Evolutionary conservation across 192 early-diverging fungal species (phyloP).

Genomic region (Physocladia obscura): DNA sequence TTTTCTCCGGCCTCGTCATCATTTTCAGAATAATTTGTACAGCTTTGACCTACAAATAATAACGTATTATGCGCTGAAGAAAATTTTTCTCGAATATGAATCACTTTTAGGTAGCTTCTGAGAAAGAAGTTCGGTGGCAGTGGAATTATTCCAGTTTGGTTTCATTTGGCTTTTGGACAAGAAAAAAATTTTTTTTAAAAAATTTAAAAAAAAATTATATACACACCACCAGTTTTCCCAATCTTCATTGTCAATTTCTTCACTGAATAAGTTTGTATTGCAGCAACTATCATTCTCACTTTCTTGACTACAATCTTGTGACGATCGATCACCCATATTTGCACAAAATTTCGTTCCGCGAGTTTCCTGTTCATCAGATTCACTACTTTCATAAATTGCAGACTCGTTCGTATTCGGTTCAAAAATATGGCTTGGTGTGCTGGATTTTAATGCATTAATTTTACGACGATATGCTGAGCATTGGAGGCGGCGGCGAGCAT

Average conservation of each 20-base stretch:
- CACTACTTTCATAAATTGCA: neutral
- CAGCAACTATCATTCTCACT: no score
- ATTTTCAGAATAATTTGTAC: no score
- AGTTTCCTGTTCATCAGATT: neutral
- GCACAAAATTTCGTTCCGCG: neutral
- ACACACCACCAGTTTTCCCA: constrained; percentile 45
- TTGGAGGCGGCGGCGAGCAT: constrained; percentile 32
- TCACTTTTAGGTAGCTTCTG: constrained; percentile 34
- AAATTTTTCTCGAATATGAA: constrained; percentile 38
- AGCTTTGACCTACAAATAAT: no score
- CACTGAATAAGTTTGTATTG: no score
- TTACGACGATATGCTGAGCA: constrained; percentile 22
- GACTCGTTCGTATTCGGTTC: no score
- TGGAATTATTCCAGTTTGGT: constrained; percentile 42
- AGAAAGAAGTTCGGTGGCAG: constrained; percentile 40
- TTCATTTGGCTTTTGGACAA: no score
- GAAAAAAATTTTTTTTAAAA: no score
- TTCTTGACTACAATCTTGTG: neutral
- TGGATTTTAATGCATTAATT: neutral
- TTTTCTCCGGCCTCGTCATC: neutral
- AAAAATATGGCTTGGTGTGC: no score
- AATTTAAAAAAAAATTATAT: no score
- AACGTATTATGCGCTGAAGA: neutral
- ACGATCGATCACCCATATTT: neutral
- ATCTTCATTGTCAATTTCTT: constrained; percentile 32